These are phyloP conservation scores for Cladophialophora exuberans DNA, from an alignment of 2,329 filamentous ascomycete species.

Conservation along the genomic window DNA sequence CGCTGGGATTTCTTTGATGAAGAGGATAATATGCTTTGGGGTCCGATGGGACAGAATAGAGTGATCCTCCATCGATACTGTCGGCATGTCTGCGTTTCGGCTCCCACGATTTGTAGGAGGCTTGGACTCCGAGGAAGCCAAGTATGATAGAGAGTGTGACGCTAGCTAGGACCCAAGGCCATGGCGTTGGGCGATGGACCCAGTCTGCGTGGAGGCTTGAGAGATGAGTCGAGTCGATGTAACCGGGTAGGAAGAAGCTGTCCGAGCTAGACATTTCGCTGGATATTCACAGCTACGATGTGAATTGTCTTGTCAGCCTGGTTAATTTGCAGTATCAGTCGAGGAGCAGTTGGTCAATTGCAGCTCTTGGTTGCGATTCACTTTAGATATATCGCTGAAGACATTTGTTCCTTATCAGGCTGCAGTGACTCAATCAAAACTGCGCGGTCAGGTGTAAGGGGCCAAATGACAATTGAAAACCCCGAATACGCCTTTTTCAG, in stretches of 20 bases:
- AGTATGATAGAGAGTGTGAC: slow-evolving; percentile 17
- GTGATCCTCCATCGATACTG: neutral
- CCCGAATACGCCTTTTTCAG: neutral
- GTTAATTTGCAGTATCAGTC: neutral
- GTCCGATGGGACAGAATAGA: slow-evolving; percentile 2
- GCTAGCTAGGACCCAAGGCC: slow-evolving; percentile 19
- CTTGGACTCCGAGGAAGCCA: slow-evolving; percentile 20
- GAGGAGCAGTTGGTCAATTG: too few relatives aligned
- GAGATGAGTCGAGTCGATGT: slow-evolving; percentile 10
- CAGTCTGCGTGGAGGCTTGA: slow-evolving; percentile 15
- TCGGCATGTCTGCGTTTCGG: neutral
- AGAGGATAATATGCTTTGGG: slow-evolving; percentile 9
- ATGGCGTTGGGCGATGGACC: slow-evolving; percentile 15
- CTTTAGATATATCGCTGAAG: neutral
- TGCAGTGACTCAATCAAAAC: neutral
- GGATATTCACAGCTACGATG: neutral
- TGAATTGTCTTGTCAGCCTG: neutral
- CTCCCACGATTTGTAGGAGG: slow-evolving; percentile 21
- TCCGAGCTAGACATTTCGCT: slow-evolving; percentile 3
- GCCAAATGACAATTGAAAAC: slow-evolving; percentile 2
- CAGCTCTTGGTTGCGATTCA: neutral
- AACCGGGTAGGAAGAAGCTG: slow-evolving; percentile 2
- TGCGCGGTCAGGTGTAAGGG: neutral
- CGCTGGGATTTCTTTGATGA: slow-evolving; percentile 5
- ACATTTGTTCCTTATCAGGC: neutral